Evolutionary conservation across 1,284 basidiomycete genomes (phyloP).

Genomic region (Trametes hirsuta): DNA sequence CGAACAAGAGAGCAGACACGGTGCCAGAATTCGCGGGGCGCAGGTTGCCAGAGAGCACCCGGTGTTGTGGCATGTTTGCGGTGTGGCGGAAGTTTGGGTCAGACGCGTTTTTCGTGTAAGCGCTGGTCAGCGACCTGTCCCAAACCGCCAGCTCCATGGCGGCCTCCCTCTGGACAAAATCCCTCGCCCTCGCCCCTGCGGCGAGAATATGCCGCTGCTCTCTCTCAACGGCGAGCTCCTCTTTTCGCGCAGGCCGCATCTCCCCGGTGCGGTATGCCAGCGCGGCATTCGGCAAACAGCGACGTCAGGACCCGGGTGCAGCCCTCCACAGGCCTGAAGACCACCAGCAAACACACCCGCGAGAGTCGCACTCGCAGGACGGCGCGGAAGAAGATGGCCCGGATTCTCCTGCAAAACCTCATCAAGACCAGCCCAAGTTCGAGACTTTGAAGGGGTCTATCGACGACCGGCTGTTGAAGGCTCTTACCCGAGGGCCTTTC

Average conservation of each 20-base stretch:
- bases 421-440: slow-evolving; percentile 40
- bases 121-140: slow-evolving; percentile 4
- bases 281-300: background rate
- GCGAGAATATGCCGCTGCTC: slow-evolving; percentile 16
- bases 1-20: background rate
- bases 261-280: slow-evolving; percentile 9
- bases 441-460: slow-evolving; percentile 46
- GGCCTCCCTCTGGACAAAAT: slow-evolving; percentile 25
- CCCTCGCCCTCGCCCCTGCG: slow-evolving; percentile 10
- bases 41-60: background rate
- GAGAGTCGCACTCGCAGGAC: background rate
- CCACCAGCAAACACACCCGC: too few species aligned
- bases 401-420: background rate
- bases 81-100: slow-evolving; percentile 11
- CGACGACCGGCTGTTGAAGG: slow-evolving; percentile 54
- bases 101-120: slow-evolving; percentile 18
- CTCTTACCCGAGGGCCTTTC: slow-evolving; percentile 74
- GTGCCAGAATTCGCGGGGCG: background rate
- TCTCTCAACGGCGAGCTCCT: background rate
- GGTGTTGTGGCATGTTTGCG: slow-evolving; percentile 19
- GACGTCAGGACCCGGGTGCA: background rate
- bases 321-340: background rate
- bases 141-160: slow-evolving; percentile 24
- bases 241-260: slow-evolving; percentile 21
- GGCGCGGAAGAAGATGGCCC: background rate